These are phyloP conservation scores for Cyclotella baltica DNA, from an alignment of 108 stramenopile species.

Conservation along the genomic window DNA sequence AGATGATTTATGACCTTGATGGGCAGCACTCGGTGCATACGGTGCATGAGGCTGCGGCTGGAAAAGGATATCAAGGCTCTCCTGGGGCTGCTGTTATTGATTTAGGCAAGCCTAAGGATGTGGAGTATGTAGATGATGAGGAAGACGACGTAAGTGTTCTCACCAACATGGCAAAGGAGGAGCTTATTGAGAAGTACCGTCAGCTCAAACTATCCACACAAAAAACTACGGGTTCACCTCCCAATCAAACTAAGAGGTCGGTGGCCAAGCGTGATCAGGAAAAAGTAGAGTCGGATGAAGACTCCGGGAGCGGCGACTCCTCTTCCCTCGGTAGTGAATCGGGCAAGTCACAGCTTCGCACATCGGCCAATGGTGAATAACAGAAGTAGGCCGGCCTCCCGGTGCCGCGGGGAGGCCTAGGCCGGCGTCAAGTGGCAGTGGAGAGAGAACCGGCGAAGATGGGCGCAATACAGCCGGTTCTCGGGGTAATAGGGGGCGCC, in stretches of 20 bases:
- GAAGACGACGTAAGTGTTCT: background rate
- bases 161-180: background rate
- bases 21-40: background rate
- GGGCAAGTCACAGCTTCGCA: no score
- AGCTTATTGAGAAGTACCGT: background rate
- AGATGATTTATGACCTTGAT: background rate
- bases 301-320: background rate
- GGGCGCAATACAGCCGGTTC: background rate
- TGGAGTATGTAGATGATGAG: background rate
- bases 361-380: background rate
- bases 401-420: background rate
- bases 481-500: background rate
- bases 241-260: no score
- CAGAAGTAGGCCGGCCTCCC: background rate
- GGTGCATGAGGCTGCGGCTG: background rate
- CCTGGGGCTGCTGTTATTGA: background rate
- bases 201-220: background rate
- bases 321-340: background rate
- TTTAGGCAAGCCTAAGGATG: background rate
- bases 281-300: background rate
- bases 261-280: background rate
- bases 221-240: background rate
- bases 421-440: slow-evolving; percentile 7
- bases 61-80: background rate
- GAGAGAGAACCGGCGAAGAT: background rate